Percentiles rank a stretch among this genome's conserved stretches.
phyloP scores from a whole-genome alignment of 2,329 filamentous ascomycete genomes.

The Alternaria postmessia region DNA sequence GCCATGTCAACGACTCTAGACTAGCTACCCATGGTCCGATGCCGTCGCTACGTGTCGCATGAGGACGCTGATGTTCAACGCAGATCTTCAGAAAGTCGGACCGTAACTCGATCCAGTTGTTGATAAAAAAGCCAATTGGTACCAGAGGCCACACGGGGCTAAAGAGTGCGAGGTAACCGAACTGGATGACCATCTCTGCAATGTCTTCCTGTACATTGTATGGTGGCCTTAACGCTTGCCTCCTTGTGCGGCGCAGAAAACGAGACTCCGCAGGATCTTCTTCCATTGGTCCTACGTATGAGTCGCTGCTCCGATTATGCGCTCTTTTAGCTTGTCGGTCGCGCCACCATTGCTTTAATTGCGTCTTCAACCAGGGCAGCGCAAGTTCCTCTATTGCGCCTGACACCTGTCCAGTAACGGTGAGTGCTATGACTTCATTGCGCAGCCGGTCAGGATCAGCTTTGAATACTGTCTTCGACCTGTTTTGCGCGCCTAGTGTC shows the following conservation, averaged over 20 bases:
- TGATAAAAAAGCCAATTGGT: conserved; percentile 47
- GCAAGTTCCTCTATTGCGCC: conserved; percentile 41
- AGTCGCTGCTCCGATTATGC: neutral
- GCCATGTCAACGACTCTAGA: conserved; percentile 44
- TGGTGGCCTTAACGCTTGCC: conserved; percentile 35
- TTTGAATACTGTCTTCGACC: conserved; percentile 27
- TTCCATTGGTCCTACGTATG: conserved; percentile 1
- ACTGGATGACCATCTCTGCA: conserved; percentile 48
- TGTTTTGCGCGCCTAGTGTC: conserved; percentile 17
- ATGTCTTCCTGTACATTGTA: conserved; percentile 50
- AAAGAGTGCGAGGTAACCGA: conserved; percentile 47
- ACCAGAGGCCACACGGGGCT: conserved; percentile 47
- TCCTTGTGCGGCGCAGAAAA: conserved; percentile 40
- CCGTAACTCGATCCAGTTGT: conserved; percentile 48
- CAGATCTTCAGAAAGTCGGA: conserved; percentile 48
- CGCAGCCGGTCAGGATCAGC: conserved; percentile 41
- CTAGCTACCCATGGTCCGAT: conserved; percentile 46
- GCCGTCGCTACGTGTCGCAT: conserved; percentile 39
- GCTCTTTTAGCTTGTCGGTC: conserved; percentile 29
- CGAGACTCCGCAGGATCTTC: conserved; percentile 43
- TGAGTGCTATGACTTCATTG: conserved; percentile 46
- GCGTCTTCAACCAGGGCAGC: conserved; percentile 41
- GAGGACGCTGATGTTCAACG: conserved; percentile 42
- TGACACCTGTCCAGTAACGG: conserved; percentile 44
- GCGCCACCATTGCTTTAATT: conserved; percentile 40